Base-by-base conservation (phyloP, 768 basidiomycete species). In the Tubosaeta sp. region DNA sequence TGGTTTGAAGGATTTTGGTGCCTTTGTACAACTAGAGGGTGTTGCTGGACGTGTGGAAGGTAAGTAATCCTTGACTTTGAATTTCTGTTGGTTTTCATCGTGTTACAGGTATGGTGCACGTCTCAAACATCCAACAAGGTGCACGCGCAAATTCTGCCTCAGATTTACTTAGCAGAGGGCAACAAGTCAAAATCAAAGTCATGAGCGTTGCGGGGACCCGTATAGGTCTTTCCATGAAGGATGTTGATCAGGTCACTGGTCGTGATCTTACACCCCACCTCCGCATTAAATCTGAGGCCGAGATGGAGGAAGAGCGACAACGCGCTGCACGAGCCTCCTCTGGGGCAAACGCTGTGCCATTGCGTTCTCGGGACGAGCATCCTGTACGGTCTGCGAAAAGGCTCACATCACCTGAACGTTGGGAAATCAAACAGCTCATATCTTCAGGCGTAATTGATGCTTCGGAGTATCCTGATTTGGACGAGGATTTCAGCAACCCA, bases 371-470 rank as follows among this genome's bases (percentile, higher is more conserved):
- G 67, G 80, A 66, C 66, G 71, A 66, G 56, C 78, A 57, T 71
- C 75, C 62, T 42, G 78, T 84, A 14, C 82, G 85, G 31, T 90
- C 88, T 3, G 91, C 93, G 0, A 94, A 93, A 64, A 82, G 95
- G 14, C 74, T 98, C 52, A 95, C 95, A 1, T 94, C 91, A 7
- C 97, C 97, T 1, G 97, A 99, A 70, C 84, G 97, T 27, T 99
- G 97, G 94, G 97, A 99, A 74, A 95, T 99, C 71, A 97, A 98
- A 70, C 97, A 98, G 67, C 82, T 99, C 51, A 97, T 98, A 50
- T 90, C 97, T 1, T 97, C 94, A 29, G 97, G 97, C 39, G 90
- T 85, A 14, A 81, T 97, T 50, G 85, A 86, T 57, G 88, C 95
- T 11, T 87, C 94, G 5, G 97, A 98, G 67, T 95, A 95, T 62